Evolutionary conservation across 768 basidiomycete genomes (phyloP).

Genomic region (Hypsizygus marmoreus): DNA sequence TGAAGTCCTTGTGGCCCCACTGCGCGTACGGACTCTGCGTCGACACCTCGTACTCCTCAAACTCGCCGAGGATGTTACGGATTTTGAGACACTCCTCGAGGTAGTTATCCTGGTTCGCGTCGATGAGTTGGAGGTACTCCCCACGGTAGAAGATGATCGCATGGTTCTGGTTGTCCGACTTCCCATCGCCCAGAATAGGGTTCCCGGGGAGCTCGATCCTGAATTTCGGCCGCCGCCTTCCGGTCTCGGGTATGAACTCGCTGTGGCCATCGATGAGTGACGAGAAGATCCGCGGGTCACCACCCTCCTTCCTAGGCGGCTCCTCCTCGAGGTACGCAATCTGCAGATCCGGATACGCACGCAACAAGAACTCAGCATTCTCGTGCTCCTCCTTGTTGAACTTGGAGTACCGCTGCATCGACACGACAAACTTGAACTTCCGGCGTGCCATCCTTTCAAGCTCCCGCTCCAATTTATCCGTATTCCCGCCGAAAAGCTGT

Average conservation of each 20-base stretch:
- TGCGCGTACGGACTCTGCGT: constrained; percentile 91
- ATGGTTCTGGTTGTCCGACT: constrained; percentile 99
- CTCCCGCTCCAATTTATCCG: constrained; percentile 94
- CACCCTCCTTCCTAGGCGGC: constrained; percentile 89
- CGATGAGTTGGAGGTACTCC: constrained; percentile 98
- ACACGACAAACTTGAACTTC: constrained; percentile 99
- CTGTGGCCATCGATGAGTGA: constrained; percentile 97
- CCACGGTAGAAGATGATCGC: constrained; percentile 99
- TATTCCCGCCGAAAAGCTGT: constrained; percentile 95
- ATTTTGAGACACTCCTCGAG: constrained; percentile 99
- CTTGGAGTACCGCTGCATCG: constrained; percentile 99
- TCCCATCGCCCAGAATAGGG: constrained; percentile 98
- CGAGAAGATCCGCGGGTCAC: constrained; percentile 94
- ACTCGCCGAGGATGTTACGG: constrained; percentile 95
- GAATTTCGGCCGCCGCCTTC: constrained; percentile 93
- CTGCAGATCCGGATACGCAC: constrained; percentile 97
- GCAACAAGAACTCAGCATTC: constrained; percentile 96
- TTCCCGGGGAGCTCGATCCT: constrained; percentile 98
- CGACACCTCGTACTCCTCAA: constrained; percentile 88
- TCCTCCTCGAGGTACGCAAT: constrained; percentile 99
- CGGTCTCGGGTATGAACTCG: constrained; percentile 89
- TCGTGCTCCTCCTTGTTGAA: constrained; percentile 99
- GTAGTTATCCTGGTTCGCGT: constrained; percentile 99
- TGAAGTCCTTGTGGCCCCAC: constrained; percentile 88
- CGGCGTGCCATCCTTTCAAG: constrained; percentile 96